Conservation (phyloP, 768 basidiomycete species). For the Chalciporus sphaerocephalus region DNA sequence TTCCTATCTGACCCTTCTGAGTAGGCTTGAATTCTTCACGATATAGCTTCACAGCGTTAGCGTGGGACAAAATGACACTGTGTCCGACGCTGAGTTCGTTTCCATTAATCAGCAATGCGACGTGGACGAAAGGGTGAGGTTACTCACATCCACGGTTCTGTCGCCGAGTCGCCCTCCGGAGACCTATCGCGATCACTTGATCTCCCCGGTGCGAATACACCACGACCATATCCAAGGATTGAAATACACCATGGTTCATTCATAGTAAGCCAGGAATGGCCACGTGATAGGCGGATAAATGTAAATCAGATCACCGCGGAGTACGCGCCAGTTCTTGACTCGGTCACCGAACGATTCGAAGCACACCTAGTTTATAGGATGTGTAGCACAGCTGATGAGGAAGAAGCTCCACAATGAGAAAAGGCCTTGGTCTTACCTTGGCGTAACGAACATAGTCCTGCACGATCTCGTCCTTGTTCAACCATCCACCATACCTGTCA, state of each 20-base stretch:
- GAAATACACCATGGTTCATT: slow-evolving; percentile 76
- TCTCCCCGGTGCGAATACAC: slow-evolving; percentile 67
- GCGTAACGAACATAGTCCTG: slow-evolving; percentile 62
- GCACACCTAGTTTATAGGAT: slow-evolving; percentile 60
- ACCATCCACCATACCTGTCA: slow-evolving; percentile 72
- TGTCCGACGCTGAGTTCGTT: slow-evolving; percentile 54
- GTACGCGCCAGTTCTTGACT: slow-evolving; percentile 63
- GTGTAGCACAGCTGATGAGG: not conserved
- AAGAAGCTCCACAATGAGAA: slow-evolving; percentile 10
- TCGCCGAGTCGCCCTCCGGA: slow-evolving; percentile 57
- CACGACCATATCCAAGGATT: slow-evolving; percentile 65
- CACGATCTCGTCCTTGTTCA: slow-evolving; percentile 65
- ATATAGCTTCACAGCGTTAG: slow-evolving; percentile 61
- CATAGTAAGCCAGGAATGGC: slow-evolving; percentile 53
- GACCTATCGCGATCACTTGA: slow-evolving; percentile 60
- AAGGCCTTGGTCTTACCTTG: slow-evolving; percentile 33
- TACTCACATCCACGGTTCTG: slow-evolving; percentile 67
- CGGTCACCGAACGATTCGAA: slow-evolving; percentile 73
- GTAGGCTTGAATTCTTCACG: slow-evolving; percentile 57
- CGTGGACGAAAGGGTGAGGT: slow-evolving; percentile 2
- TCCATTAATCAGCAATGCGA: not conserved
- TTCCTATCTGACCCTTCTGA: slow-evolving; percentile 70
- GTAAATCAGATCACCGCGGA: not conserved
- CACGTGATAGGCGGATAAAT: slow-evolving; percentile 22
- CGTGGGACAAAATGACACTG: slow-evolving; percentile 65